phyloP scores from a whole-genome alignment of 495 filamentous ascomycete species.

The Aspergillus saccharolyticus region DNA sequence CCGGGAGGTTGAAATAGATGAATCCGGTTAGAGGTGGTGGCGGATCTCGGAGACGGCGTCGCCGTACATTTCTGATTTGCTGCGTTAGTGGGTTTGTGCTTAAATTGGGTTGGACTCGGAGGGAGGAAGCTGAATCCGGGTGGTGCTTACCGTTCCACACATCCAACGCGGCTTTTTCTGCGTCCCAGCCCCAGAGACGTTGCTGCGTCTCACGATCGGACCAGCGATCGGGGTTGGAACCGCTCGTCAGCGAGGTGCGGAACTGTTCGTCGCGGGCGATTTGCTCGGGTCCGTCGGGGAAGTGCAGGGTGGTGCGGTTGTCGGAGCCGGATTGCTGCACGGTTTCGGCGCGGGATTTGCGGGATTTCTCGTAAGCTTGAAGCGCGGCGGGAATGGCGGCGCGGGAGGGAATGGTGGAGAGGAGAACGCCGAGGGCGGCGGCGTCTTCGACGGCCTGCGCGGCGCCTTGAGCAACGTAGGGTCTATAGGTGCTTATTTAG shows the following conservation, averaged over 20 bases:
- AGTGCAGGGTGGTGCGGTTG: constrained; percentile 48
- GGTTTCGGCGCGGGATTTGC: constrained; percentile 45
- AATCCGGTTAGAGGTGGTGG: constrained; percentile 4
- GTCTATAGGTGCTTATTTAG: constrained; percentile 16
- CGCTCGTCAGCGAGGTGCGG: constrained; percentile 28
- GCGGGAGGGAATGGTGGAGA: constrained; percentile 35
- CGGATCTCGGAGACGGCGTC: constrained; percentile 1
- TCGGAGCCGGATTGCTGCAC: constrained; percentile 48
- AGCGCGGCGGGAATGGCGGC: constrained; percentile 40
- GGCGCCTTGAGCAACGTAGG: constrained; percentile 48
- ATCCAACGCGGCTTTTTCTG: constrained; percentile 38
- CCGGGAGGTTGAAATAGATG: too few species aligned
- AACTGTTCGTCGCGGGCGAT: constrained; percentile 46
- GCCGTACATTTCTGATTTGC: not conserved
- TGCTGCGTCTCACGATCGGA: constrained; percentile 43
- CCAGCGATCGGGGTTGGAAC: constrained; percentile 44
- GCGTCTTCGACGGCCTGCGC: constrained; percentile 52
- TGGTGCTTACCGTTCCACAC: constrained; percentile 34
- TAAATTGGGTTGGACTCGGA: not conserved
- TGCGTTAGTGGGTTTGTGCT: not conserved
- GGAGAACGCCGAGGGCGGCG: constrained; percentile 46
- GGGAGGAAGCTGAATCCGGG: not conserved
- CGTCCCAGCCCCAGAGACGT: constrained; percentile 47
- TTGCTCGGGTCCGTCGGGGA: constrained; percentile 51
- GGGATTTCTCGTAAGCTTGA: constrained; percentile 43